Evolutionary conservation across 768 basidiomycete species (phyloP), one percentile per base, ranked within the genome.

Genomic region (Termitomyces sp.): DNA sequence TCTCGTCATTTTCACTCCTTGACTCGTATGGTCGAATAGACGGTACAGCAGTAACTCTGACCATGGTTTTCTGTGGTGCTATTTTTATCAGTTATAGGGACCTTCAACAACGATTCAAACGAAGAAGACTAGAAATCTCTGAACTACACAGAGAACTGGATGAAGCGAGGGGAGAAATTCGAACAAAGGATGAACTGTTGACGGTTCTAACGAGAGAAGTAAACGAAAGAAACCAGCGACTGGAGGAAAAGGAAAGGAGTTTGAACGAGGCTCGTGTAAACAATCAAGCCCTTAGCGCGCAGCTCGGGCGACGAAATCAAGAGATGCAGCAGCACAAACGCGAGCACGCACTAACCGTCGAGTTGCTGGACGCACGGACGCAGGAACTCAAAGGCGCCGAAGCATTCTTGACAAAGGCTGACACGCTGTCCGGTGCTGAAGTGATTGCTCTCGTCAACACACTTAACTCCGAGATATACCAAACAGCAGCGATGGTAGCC

Each of bases 381-480:
- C 37, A 60, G 42, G 80, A 84, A 65, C 73, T 80, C 20, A 74
- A 75, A 36, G 79, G 76, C 6, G 78, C 77, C 9, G 81, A 81
- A 66, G 74, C 70, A 49, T 82, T 76, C 71, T 71, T 81, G 50
- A 73, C 74, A 2, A 79, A 74, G 17, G 76, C 75, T 0, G 82
- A 84, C 60, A 46, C 69, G 0, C 70, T 77, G 50, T 78, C 83
- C 4, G 77, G 75, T 4, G 72, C 74, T 20, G 81, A 85, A 37
- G 76, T 84, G 14, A 71, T 77, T 34, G 67, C 61, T 2, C 75
- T 80, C 64, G 69, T 85, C 14, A 74, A 78, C 51, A 71, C 72
- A 15, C 68, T 86, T n/a, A 81, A 84, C 54, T 69, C 78, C 7
- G 77, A 78, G 60, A 79, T 83, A 36, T 75, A 76, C 37, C 81